Evolutionary conservation across 148 eudicot species (phyloP).

Genomic region (Camellia japonica): DNA sequence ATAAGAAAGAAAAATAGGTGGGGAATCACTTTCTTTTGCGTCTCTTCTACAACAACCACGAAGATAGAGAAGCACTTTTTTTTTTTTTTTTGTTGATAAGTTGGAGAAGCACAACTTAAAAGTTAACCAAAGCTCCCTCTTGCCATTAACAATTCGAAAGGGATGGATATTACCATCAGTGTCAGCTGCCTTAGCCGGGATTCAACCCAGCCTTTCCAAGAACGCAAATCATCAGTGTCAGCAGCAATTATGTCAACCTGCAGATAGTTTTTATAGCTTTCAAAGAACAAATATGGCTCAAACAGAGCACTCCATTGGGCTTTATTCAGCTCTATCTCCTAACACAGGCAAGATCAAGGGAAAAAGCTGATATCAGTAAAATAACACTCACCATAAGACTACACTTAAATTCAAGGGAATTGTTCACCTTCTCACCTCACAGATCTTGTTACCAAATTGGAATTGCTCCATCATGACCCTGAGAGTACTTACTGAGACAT

Average conservation of each 20-base stretch:
- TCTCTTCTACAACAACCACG: not conserved
- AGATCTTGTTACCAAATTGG: constrained; percentile 60
- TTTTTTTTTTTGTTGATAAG: too few species aligned
- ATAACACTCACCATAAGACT: not conserved
- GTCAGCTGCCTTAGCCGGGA: constrained; percentile 85
- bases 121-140: not conserved
- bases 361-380: not conserved
- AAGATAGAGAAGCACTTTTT: not conserved
- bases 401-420: constrained; percentile 6
- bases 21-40: not conserved
- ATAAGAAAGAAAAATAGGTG: not conserved
- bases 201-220: constrained; percentile 97
- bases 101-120: not conserved
- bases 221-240: constrained; percentile 65
- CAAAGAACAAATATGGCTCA: constrained; percentile 77
- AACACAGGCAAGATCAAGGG: constrained; percentile 3
- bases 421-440: constrained; percentile 51
- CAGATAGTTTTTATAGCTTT: constrained; percentile 78
- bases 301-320: constrained; percentile 62
- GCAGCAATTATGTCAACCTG: constrained; percentile 73
- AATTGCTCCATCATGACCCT: constrained; percentile 88
- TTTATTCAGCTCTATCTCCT: constrained; percentile 82
- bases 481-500: constrained; percentile 83
- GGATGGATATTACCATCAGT: constrained; percentile 58
- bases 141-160: not conserved